Conservation (phyloP, 148 eudicot species). For the Rhododendron williamsianum region DNA sequence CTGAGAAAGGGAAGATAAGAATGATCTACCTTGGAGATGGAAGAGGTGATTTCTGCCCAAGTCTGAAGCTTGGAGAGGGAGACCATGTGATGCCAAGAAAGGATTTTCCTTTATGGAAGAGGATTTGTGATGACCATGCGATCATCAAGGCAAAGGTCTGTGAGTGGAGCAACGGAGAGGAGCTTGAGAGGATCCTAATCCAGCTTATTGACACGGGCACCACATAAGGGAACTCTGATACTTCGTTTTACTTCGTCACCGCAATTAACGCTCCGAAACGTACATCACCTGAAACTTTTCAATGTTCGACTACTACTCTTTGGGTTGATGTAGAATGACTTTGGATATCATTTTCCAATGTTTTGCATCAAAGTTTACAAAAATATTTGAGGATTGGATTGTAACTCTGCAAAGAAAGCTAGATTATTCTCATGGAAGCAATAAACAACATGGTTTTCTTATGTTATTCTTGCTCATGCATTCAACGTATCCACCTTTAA, state of each 20-base stretch:
- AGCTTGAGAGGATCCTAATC: constrained; percentile 48
- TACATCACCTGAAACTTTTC: not conserved
- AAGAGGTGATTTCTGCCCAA: constrained; percentile 76
- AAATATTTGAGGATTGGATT: not conserved
- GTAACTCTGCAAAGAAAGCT: not conserved
- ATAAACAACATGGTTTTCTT: not conserved
- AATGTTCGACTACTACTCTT: not conserved
- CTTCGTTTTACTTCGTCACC: not conserved
- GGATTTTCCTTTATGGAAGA: constrained; percentile 46
- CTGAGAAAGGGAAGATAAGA: constrained; percentile 24
- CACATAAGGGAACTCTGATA: not conserved
- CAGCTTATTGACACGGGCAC: constrained; percentile 33
- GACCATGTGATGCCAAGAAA: constrained; percentile 85
- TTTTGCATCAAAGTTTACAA: not conserved
- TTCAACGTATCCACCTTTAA: constrained; percentile 87
- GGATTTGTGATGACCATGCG: constrained; percentile 30
- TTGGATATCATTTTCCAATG: not conserved
- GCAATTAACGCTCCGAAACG: not conserved
- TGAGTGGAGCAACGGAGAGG: constrained; percentile 70
- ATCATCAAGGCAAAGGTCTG: constrained; percentile 53
- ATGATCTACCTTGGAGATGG: constrained; percentile 87
- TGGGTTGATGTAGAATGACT: not conserved
- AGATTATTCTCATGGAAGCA: not conserved
- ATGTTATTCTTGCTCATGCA: constrained; percentile 21
- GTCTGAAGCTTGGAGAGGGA: constrained; percentile 44